A percentile compares a stretch with the other conserved stretches of the same genome.
phyloP scores from a whole-genome alignment of 2,329 filamentous ascomycete species.

The Fusarium luffae region DNA sequence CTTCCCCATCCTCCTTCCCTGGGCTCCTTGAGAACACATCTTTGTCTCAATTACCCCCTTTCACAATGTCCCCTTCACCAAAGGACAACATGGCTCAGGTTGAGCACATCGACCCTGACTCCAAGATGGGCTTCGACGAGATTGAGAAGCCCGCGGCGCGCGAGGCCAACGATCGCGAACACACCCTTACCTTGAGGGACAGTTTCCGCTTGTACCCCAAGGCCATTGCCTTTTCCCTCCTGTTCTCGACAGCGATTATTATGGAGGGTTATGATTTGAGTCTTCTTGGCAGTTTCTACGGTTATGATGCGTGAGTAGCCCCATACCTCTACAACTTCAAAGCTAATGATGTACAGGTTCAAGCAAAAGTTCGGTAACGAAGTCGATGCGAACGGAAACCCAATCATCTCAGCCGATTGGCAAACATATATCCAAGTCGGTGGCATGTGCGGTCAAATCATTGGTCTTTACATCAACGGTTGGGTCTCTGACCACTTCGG shows the following conservation, averaged over 20 bases:
- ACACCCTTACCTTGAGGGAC: slow-evolving; percentile 46
- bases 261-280: slow-evolving; percentile 54
- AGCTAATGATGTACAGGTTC: not conserved
- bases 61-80: slow-evolving; percentile 9
- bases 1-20: not conserved
- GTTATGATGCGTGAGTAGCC: slow-evolving; percentile 50
- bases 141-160: slow-evolving; percentile 17
- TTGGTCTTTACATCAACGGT: slow-evolving; percentile 24
- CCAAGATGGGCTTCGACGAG: slow-evolving; percentile 9
- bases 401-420: slow-evolving; percentile 17
- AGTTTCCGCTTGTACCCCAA: slow-evolving; percentile 55
- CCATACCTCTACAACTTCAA: slow-evolving; percentile 47
- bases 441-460: slow-evolving; percentile 25
- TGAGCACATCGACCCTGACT: slow-evolving; percentile 19
- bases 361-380: slow-evolving; percentile 27
- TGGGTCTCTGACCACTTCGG: slow-evolving; percentile 19
- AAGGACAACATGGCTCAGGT: slow-evolving; percentile 18
- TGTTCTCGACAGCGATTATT: slow-evolving; percentile 52
- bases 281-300: slow-evolving; percentile 16
- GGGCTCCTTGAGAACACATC: not conserved
- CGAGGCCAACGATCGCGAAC: slow-evolving; percentile 39
- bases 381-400: slow-evolving; percentile 15
- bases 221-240: slow-evolving; percentile 51
- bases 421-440: slow-evolving; percentile 27
- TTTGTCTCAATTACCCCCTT: not conserved